Base-by-base conservation (phyloP, 2,329 filamentous ascomycete species). In the Tolypocladium amazonense region DNA sequence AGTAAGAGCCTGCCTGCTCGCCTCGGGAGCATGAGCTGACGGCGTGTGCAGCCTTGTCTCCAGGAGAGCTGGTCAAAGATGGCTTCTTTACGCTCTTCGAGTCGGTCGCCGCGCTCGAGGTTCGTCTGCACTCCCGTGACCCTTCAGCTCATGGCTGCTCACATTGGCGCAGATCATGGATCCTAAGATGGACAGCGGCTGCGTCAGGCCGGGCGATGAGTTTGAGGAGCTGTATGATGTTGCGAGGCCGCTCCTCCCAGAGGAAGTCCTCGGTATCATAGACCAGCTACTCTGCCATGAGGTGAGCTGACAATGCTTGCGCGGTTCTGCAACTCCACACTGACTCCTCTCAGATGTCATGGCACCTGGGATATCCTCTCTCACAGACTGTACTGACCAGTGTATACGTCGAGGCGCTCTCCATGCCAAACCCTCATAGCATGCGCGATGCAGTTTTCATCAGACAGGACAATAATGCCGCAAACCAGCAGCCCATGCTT, bases 141-240 rank as follows among this genome's bases (percentile, higher is more conserved):
- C 7, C 38, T 18, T n/a, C 18, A 20, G 14, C 37, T 35, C 20
- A 27, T 2, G 27, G 23, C 43, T 63, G 23, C 43, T 65, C 35
- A 63, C 45, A 18, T 35, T 35, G 50, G 12, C 47, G 33, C 68
- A 99, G 94, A 96, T 99, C 67, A 97, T 97, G 90, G 94, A 99
- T 70, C 87, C 90, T 1, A 99, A 97, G 75, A 99, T 99, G 94
- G 94, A 99, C 73, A 97, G 91, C 70, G 94, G 94, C 35, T 92
- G 88, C 65, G 79, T 95, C 8, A 81, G 85, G 25, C 84, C 88
- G 9, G 89, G 87, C 37, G 90, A 96, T 68, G 85, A 86, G n/a
- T 82, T 93, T 39, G 90, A 96, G 61, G 88, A 93, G 63, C 82
- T 89, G 57, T 96, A 93, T 72, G 88, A 96, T 68, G 84, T 92